These are phyloP conservation scores for Chytriomyces confervae DNA, from an alignment of 192 early-diverging fungal genomes.

Conservation along the genomic window DNA sequence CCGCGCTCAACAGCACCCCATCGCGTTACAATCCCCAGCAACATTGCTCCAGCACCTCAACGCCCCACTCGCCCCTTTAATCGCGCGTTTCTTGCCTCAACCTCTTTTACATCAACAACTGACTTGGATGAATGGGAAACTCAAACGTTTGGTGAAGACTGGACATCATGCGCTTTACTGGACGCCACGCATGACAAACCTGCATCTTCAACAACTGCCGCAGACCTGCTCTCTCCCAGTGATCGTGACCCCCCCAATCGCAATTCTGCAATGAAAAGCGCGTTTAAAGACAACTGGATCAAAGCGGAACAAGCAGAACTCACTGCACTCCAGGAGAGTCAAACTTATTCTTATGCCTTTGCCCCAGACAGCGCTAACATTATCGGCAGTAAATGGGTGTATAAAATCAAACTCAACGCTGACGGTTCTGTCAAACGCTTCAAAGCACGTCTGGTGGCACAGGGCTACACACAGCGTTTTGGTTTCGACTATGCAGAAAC, in stretches of 20 bases:
- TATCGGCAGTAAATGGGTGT: constrained; percentile 31
- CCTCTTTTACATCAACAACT: too few relatives aligned
- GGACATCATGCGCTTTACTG: too few relatives aligned
- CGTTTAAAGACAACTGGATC: not conserved
- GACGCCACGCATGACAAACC: too few relatives aligned
- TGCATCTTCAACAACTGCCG: too few relatives aligned
- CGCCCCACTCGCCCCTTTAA: too few relatives aligned
- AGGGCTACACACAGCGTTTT: constrained; percentile 39
- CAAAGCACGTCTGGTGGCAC: constrained; percentile 43
- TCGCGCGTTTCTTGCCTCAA: too few relatives aligned
- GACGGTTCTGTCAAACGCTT: constrained; percentile 12
- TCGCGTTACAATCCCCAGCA: too few relatives aligned
- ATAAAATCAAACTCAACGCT: constrained; percentile 25
- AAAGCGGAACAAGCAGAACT: not conserved
- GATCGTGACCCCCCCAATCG: not conserved
- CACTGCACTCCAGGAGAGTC: not conserved
- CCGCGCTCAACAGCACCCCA: too few relatives aligned
- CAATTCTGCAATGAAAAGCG: not conserved
- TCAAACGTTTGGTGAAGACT: too few relatives aligned
- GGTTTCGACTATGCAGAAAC: constrained; percentile 47
- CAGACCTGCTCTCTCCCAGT: too few relatives aligned
- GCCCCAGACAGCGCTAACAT: not conserved
- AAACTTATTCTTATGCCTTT: not conserved
- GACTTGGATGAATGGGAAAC: too few relatives aligned
- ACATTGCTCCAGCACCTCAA: too few relatives aligned